Evolutionary conservation across 305 asterid species (phyloP).

Genomic region (Fraxinus floribunda): DNA sequence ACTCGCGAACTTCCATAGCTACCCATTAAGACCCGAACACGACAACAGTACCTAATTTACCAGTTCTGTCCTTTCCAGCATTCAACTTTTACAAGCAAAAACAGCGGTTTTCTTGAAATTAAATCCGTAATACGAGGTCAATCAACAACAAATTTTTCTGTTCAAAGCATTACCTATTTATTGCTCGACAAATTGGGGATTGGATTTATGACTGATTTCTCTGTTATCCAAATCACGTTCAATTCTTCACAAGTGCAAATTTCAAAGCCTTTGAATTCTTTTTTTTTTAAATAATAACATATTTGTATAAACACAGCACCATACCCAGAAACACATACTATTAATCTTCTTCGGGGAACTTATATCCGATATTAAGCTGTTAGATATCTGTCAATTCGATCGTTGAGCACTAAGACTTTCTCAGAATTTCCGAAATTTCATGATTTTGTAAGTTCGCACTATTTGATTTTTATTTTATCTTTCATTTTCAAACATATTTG

Average conservation of each 20-base stretch:
- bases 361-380: conserved; percentile 22
- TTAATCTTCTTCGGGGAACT: conserved; percentile 21
- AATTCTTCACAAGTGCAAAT: conserved; percentile 22
- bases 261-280: conserved; percentile 19
- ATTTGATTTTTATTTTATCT: conserved; percentile 23
- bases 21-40: not conserved
- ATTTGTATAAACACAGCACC: not conserved
- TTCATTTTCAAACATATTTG: conserved; percentile 6
- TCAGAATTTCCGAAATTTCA: conserved; percentile 28
- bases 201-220: conserved; percentile 27
- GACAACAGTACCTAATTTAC: not conserved
- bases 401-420: conserved; percentile 1
- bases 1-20: not conserved
- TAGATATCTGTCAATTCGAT: conserved; percentile 20
- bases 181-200: conserved; percentile 21
- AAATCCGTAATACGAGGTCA: not conserved
- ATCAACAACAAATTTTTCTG: not conserved
- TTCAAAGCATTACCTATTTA: conserved; percentile 22
- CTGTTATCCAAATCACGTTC: conserved; percentile 31
- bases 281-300: not conserved
- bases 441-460: conserved; percentile 33
- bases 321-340: conserved; percentile 22
- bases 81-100: not conserved
- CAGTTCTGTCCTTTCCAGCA: not conserved
- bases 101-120: not conserved